These are phyloP conservation scores for Scutellaria barbata DNA, from an alignment of 257 asterid species.

Conservation along the genomic window DNA sequence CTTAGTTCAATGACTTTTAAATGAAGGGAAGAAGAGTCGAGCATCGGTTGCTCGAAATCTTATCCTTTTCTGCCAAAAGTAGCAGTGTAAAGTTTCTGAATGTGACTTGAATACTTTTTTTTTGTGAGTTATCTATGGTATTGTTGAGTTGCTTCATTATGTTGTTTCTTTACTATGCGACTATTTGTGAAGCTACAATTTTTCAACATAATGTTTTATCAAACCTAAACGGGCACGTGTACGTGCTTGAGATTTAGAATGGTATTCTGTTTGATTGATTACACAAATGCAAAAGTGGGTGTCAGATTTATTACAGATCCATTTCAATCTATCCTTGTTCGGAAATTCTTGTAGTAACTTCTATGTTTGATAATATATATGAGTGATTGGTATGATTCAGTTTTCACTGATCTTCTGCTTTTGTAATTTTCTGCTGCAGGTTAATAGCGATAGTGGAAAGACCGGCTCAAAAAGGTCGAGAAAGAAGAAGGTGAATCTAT, in stretches of 20 bases:
- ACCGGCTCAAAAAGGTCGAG: conserved; percentile 54
- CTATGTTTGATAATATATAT: not conserved
- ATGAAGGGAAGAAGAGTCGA: conserved; percentile 17
- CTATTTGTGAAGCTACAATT: not conserved
- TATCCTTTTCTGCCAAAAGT: not conserved
- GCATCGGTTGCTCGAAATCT: conserved; percentile 2
- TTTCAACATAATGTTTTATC: not conserved
- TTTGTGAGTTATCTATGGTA: not conserved
- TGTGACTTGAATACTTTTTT: not conserved
- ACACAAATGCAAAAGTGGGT: conserved; percentile 15
- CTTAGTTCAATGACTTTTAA: conserved; percentile 19
- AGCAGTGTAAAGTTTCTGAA: conserved; percentile 28
- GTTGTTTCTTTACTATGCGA: not conserved
- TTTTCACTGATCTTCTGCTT: conserved; percentile 19
- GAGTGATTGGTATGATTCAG: not conserved
- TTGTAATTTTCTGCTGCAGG: conserved; percentile 44
- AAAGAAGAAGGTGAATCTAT: conserved; percentile 68
- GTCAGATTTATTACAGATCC: not conserved
- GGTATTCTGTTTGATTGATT: not conserved
- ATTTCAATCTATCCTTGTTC: not conserved
- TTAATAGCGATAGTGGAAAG: conserved; percentile 45
- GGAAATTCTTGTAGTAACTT: not conserved
- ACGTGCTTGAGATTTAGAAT: not conserved
- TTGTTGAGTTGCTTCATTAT: not conserved
- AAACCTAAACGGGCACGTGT: too few relatives aligned